These are phyloP conservation scores for Hypomyces rosellus DNA, from an alignment of 2,329 filamentous ascomycete genomes.

Conservation along the genomic window DNA sequence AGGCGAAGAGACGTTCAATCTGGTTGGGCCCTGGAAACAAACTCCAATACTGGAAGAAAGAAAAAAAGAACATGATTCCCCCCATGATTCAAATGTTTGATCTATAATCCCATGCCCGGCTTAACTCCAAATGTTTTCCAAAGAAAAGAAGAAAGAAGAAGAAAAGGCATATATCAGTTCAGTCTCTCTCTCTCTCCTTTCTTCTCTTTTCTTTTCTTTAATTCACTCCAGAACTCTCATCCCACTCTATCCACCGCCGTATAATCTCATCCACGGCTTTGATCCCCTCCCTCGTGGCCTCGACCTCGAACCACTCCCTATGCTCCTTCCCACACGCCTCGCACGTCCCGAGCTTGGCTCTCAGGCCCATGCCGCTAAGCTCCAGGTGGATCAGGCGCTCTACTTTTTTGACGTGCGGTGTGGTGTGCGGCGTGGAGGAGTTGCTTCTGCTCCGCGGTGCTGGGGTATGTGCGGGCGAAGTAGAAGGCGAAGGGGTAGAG, in stretches of 20 bases:
- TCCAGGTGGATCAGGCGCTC: slow-evolving; percentile 89
- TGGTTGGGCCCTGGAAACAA: no score
- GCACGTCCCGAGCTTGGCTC: slow-evolving; percentile 55
- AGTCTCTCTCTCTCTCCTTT: no score
- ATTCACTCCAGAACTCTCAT: slow-evolving; percentile 39
- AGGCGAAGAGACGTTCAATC: no score
- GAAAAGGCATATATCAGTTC: no score
- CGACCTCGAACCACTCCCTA: slow-evolving; percentile 91
- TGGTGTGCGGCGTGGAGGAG: slow-evolving; percentile 52
- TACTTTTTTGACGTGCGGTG: slow-evolving; percentile 79
- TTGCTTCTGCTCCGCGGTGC: slow-evolving; percentile 14
- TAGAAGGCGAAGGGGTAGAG: slow-evolving; percentile 7
- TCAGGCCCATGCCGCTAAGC: slow-evolving; percentile 56
- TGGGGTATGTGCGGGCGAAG: slow-evolving; percentile 16
- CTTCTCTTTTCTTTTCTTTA: no score
- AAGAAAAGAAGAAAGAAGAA: no score
- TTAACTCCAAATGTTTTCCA: no score
- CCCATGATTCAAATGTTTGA: no score
- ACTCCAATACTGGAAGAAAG: no score
- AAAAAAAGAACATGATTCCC: no score
- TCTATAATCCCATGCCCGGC: no score
- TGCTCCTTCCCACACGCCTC: slow-evolving; percentile 76
- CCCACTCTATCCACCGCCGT: slow-evolving; percentile 81
- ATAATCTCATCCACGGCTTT: slow-evolving; percentile 63
- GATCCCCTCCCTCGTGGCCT: slow-evolving; percentile 65